A percentile compares a stretch with the other conserved stretches of the same genome.
Evolutionary conservation across 352 stramenopile species (phyloP).

Genomic region (Pythium plurisporium): DNA sequence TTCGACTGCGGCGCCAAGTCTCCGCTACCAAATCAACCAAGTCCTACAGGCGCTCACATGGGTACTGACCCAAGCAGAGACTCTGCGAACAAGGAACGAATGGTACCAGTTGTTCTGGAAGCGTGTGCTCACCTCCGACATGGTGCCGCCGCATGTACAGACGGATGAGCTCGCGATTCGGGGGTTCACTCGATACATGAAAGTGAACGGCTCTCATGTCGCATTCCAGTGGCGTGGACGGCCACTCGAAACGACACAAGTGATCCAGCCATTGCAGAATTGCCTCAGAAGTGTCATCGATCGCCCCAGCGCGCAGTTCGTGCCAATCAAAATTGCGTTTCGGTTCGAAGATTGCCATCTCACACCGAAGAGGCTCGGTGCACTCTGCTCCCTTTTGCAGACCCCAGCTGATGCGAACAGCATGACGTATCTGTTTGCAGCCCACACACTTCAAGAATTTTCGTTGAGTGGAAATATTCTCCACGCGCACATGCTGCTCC

Average conservation of each 20-base stretch:
- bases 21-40: not conserved
- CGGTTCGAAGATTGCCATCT: constrained; percentile 6
- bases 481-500: not conserved
- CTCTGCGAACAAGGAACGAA: not conserved
- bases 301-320: not conserved
- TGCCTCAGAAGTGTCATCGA: not conserved
- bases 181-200: not conserved
- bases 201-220: not conserved
- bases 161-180: not conserved
- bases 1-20: not conserved
- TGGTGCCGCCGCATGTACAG: not conserved
- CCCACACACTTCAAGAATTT: not conserved
- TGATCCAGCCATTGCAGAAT: not conserved
- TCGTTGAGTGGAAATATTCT: constrained; percentile 1
- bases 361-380: not conserved
- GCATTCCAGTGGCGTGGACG: constrained; percentile 1
- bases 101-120: not conserved
- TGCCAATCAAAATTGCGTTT: not conserved
- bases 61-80: not conserved
- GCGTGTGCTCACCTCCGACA: not conserved
- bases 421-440: too few relatives aligned
- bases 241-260: not conserved
- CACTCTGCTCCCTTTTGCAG: too few relatives aligned
- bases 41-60: not conserved
- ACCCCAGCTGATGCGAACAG: too few relatives aligned